phyloP scores from a whole-genome alignment of 2,329 filamentous ascomycete species.

The Claviceps maximensis region DNA sequence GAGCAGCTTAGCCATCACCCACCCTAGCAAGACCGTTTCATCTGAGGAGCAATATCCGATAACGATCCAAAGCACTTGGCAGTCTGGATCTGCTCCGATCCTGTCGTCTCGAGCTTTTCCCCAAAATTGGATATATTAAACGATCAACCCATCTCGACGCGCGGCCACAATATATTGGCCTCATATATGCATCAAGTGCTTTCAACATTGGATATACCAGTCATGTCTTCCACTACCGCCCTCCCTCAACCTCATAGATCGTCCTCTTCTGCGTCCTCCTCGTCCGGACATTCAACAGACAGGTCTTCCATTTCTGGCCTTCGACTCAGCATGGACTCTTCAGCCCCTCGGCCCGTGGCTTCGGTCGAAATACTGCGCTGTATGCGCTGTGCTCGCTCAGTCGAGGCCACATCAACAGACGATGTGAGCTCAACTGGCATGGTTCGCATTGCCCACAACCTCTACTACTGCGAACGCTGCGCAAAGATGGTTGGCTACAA shows the following conservation, averaged over 20 bases:
- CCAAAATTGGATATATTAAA: not conserved
- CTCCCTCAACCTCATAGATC: conserved; percentile 9
- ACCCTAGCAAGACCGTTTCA: not conserved
- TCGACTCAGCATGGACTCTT: conserved; percentile 36
- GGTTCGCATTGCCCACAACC: conserved; percentile 51
- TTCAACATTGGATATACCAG: conserved; percentile 3
- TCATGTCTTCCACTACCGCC: conserved; percentile 7
- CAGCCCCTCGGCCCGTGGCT: conserved; percentile 28
- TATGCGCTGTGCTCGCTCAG: conserved; percentile 46
- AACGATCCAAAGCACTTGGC: not conserved
- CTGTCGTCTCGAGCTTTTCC: not conserved
- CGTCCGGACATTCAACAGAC: conserved; percentile 26
- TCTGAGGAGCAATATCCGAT: not conserved
- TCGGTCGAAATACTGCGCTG: conserved; percentile 49
- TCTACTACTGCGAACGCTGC: conserved; percentile 54
- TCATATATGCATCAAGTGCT: not conserved
- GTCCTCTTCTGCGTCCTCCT: conserved; percentile 21
- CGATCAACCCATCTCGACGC: not conserved
- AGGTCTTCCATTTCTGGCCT: conserved; percentile 20
- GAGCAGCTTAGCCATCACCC: not conserved
- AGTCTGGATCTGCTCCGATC: not conserved
- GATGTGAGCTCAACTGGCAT: conserved; percentile 45
- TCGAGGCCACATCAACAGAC: conserved; percentile 48
- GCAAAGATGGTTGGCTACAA: conserved; percentile 51
- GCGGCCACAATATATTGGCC: not conserved